Evolutionary conservation across 192 early-diverging fungal species (phyloP).

Genomic region (Gaertneriomyces semiglobifer): DNA sequence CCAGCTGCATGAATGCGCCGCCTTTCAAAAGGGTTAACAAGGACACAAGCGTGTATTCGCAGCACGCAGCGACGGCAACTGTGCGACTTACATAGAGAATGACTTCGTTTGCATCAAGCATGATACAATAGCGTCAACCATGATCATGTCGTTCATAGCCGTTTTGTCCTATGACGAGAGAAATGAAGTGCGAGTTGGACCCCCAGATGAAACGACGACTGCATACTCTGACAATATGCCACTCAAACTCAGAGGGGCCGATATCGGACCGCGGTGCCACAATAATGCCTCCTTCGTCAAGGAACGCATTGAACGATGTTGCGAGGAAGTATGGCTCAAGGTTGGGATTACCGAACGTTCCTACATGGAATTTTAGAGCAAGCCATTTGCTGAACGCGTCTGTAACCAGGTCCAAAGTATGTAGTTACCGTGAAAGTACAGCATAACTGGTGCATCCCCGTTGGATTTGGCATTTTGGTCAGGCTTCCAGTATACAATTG

Average conservation of each 20-base stretch:
- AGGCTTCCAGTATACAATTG: too few relatives aligned
- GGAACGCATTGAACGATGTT: background rate
- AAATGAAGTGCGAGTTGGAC: background rate
- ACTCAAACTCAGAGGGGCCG: background rate
- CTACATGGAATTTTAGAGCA: too few relatives aligned
- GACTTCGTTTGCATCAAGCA: background rate
- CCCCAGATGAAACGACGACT: background rate
- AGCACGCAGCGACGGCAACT: background rate
- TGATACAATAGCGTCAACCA: background rate
- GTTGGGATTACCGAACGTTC: too few relatives aligned
- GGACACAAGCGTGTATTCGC: background rate
- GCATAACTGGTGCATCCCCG: too few relatives aligned
- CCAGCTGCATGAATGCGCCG: constrained; percentile 2
- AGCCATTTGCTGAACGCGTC: too few relatives aligned
- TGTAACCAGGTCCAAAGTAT: too few relatives aligned
- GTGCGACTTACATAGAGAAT: background rate
- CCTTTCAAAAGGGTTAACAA: background rate
- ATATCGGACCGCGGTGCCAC: background rate
- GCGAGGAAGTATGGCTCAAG: background rate
- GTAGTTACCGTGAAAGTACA: too few relatives aligned
- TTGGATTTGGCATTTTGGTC: too few relatives aligned
- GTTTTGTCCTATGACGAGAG: background rate
- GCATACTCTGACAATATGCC: background rate
- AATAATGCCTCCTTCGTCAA: constrained; percentile 1
- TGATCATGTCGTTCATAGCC: background rate